A percentile compares a stretch with the other conserved stretches of the same genome.
phyloP scores from a whole-genome alignment of 345 rosid genomes.

The Leavenworthia alabamica region DNA sequence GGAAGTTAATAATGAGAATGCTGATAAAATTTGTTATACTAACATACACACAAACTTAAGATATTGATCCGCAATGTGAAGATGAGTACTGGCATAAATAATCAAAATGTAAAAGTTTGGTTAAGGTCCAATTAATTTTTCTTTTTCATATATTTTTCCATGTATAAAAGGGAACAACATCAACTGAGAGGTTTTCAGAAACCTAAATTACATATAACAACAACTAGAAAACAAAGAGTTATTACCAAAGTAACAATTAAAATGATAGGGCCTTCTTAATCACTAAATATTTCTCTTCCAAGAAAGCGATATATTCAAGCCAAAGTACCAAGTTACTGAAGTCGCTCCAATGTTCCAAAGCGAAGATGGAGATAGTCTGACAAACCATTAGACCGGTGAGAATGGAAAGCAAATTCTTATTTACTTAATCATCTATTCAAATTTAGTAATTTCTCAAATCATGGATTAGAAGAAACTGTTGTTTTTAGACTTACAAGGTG shows the following conservation, averaged over 20 bases:
- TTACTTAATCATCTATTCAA: neutral
- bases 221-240: constrained; percentile 17
- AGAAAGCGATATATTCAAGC: constrained; percentile 3
- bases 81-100: constrained; percentile 5
- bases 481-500: constrained; percentile 23
- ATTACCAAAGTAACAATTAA: neutral
- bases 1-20: constrained; percentile 1
- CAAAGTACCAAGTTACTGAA: constrained; percentile 5
- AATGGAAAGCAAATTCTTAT: neutral
- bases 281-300: constrained; percentile 19
- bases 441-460: neutral
- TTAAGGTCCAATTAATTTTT: neutral
- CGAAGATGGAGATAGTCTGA: neutral
- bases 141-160: constrained; percentile 7
- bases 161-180: constrained; percentile 6
- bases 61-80: neutral
- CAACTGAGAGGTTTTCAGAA: constrained; percentile 5
- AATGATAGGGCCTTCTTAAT: neutral
- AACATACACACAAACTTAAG: neutral
- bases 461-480: neutral
- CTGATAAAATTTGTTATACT: neutral
- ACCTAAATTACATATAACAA: constrained; percentile 27
- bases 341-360: constrained; percentile 20
- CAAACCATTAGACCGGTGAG: constrained; percentile 22
- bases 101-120: neutral